A percentile compares a stretch with the other conserved stretches of the same genome.
Conservation (phyloP, 148 eudicot genomes). For the Rhododendron griersonianum region DNA sequence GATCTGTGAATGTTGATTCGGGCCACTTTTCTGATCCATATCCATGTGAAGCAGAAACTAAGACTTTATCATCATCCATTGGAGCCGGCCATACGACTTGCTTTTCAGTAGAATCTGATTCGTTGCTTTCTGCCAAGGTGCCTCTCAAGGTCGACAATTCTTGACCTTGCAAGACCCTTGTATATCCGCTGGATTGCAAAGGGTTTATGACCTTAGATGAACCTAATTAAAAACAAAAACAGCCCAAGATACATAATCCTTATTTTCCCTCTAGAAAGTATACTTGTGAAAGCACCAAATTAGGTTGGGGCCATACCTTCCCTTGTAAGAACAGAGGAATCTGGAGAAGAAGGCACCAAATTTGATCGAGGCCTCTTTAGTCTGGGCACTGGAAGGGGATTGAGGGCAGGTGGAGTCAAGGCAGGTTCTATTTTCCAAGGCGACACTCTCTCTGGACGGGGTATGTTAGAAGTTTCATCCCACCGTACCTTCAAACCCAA, state of each 20-base stretch:
- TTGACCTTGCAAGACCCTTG: slow-evolving; percentile 94
- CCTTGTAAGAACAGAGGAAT: slow-evolving; percentile 71
- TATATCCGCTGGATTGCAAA: slow-evolving; percentile 51
- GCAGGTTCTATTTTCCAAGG: slow-evolving; percentile 98
- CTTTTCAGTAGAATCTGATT: slow-evolving; percentile 63
- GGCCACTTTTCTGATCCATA: slow-evolving; percentile 60
- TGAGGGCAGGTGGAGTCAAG: slow-evolving; percentile 63
- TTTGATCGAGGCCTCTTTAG: slow-evolving; percentile 79
- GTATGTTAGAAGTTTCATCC: slow-evolving; percentile 86
- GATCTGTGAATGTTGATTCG: slow-evolving; percentile 64
- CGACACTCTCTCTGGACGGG: slow-evolving; percentile 92
- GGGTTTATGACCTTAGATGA: slow-evolving; percentile 60
- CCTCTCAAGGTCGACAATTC: slow-evolving; percentile 66
- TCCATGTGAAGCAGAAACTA: slow-evolving; percentile 42
- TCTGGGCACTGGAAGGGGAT: slow-evolving; percentile 75
- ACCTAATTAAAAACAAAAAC: slow-evolving; percentile 30
- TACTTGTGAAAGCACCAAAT: background rate
- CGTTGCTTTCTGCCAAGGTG: slow-evolving; percentile 62
- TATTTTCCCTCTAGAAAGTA: background rate
- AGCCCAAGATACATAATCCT: background rate
- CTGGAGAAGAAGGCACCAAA: slow-evolving; percentile 58
- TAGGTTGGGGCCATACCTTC: slow-evolving; percentile 54
- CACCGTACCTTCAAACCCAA: slow-evolving; percentile 65
- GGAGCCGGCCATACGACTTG: slow-evolving; percentile 45
- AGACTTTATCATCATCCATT: slow-evolving; percentile 51